Evolutionary conservation across 2,329 filamentous ascomycete species (phyloP).

Genomic region (Bipolaris victoriae): DNA sequence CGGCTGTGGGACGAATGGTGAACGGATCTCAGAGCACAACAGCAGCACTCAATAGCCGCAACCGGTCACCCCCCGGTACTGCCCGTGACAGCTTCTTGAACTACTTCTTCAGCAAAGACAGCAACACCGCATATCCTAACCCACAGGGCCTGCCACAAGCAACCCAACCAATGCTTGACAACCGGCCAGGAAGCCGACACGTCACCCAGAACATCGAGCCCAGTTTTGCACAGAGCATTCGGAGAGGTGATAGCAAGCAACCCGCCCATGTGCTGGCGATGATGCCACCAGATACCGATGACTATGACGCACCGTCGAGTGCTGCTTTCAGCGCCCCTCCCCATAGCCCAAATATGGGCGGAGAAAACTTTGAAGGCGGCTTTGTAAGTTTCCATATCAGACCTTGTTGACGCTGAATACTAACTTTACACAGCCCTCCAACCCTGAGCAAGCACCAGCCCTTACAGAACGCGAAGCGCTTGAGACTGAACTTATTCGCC

Average conservation of each 20-base stretch:
- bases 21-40: constrained; percentile 64
- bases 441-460: constrained; percentile 72
- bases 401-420: constrained; percentile 5
- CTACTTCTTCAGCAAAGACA: constrained; percentile 98
- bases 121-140: constrained; percentile 56
- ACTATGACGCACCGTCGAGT: constrained; percentile 48
- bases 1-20: constrained; percentile 70
- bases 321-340: constrained; percentile 29
- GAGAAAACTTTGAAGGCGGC: constrained; percentile 55
- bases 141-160: constrained; percentile 44
- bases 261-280: constrained; percentile 51
- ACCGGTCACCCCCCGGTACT: constrained; percentile 64
- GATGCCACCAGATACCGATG: constrained; percentile 53
- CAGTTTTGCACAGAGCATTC: constrained; percentile 81
- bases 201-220: constrained; percentile 80
- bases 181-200: constrained; percentile 63
- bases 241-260: constrained; percentile 67
- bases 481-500: constrained; percentile 95
- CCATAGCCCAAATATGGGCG: constrained; percentile 11
- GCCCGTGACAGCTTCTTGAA: constrained; percentile 92
- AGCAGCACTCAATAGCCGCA: constrained; percentile 68
- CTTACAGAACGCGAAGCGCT: constrained; percentile 95
- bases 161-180: constrained; percentile 48
- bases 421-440: constrained; percentile 43
- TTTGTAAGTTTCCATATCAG: constrained; percentile 60